phyloP scores from a whole-genome alignment of 2,329 filamentous ascomycete species.

The Falciphora oryzae region DNA sequence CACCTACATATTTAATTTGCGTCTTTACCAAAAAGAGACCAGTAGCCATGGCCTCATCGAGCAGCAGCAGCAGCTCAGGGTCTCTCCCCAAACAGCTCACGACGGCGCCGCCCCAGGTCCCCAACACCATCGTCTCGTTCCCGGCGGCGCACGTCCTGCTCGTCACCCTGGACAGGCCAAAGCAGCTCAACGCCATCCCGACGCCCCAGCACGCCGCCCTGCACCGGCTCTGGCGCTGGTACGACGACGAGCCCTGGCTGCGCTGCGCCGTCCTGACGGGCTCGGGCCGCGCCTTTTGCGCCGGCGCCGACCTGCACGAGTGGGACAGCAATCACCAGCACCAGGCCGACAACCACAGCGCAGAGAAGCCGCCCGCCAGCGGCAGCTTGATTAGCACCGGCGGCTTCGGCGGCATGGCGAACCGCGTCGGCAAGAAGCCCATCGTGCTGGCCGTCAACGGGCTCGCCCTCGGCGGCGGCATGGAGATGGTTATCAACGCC shows the following conservation, averaged over 20 bases:
- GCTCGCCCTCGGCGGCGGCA: slow-evolving; percentile 67
- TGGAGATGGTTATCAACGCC: slow-evolving; percentile 69
- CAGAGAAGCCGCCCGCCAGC: slow-evolving; percentile 11
- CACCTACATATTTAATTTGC: too few relatives aligned
- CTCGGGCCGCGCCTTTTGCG: slow-evolving; percentile 58
- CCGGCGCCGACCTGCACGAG: slow-evolving; percentile 63
- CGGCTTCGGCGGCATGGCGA: slow-evolving; percentile 62
- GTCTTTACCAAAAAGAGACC: too few relatives aligned
- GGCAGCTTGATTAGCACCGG: slow-evolving; percentile 4
- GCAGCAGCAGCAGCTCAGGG: background rate
- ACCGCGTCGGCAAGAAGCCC: slow-evolving; percentile 65
- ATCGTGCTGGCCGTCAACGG: slow-evolving; percentile 74
- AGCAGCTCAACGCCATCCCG: slow-evolving; percentile 52
- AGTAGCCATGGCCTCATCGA: background rate
- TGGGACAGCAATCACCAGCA: slow-evolving; percentile 38
- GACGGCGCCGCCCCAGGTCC: slow-evolving; percentile 34
- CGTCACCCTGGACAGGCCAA: slow-evolving; percentile 54
- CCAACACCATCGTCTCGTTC: slow-evolving; percentile 38
- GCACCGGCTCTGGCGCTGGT: slow-evolving; percentile 44
- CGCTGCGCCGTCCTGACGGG: slow-evolving; percentile 61
- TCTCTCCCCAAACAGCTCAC: slow-evolving; percentile 13
- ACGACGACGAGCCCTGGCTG: slow-evolving; percentile 54
- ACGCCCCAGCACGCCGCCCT: slow-evolving; percentile 43
- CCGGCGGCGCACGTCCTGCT: slow-evolving; percentile 50
- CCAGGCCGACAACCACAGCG: slow-evolving; percentile 6